Evolutionary conservation across 108 stramenopile genomes (phyloP), one percentile per base, ranked within the genome.

Genomic region (Thalassiosira profunda): DNA sequence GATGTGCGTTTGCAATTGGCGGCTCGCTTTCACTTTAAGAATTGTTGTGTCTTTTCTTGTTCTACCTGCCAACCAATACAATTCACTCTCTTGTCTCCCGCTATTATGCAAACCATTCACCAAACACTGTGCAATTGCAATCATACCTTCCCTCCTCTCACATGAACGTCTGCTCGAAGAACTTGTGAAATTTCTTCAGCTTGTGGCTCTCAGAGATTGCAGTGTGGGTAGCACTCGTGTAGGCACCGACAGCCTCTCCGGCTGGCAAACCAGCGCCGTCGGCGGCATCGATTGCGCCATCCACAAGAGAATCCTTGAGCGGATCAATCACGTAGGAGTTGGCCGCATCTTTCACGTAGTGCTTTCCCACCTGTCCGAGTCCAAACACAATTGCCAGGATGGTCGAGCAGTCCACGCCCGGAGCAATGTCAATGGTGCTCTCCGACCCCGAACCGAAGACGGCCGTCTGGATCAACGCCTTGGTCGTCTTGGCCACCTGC

Each of bases 401-500:
- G 8, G 63, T 51, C 5, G 73, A 74, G 35, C 72, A 69, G 57
- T 79, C 78, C 20, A 74, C 78, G 5, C 78, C 78, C 0, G 78
- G 67, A 29, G 78, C 78, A 63, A 79, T 79, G 18, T 79, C 78
- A 51, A 79, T 74, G 0, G 78, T 79, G 18, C 78, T 79, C 47
- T 79, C 78, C 0, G 63, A 45, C 10, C 78, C 78, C 4, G 63
- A 65, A 20, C 78, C 78, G 36, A 79, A 79, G 2, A 68, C 78
- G 1, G 69, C 70, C 4, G 51, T 72, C 57, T 79, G 78, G 11
- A 79, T 74, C 40, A 79, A 28, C 24, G 78, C 78, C 51, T 79
- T 79, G 17, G 58, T 54, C 5, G 78, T 79, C 45, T 74, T 79
- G 20, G 78, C 62, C 25, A 79, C 67, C 47, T 79, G 72, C 9